Percentiles rank a stretch among this genome's conserved stretches.
phyloP scores from a whole-genome alignment of 306 rosid species.

The Vigna angularis region DNA sequence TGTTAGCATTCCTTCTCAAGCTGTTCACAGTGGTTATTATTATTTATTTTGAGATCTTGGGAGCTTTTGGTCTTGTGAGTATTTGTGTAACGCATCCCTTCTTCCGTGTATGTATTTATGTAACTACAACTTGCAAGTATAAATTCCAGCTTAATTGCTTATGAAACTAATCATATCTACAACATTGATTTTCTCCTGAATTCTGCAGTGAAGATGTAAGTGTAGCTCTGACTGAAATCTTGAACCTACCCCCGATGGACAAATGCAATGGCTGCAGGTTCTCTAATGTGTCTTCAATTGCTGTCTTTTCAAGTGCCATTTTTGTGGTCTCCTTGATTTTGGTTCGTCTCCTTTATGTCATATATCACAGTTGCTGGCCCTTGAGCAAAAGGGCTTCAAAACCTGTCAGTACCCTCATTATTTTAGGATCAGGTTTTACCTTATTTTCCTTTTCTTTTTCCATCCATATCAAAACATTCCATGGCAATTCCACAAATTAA shows the following conservation, averaged over 20 bases:
- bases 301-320: conserved; percentile 39
- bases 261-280: conserved; percentile 47
- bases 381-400: conserved; percentile 42
- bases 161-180: conserved; percentile 31
- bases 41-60: no score
- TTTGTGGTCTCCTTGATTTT: conserved; percentile 43
- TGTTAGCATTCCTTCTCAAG: no score
- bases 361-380: conserved; percentile 45
- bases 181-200: conserved; percentile 21
- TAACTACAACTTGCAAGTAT: not conserved
- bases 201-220: conserved; percentile 21
- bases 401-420: conserved; percentile 55
- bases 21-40: no score
- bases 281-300: conserved; percentile 41
- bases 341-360: conserved; percentile 52
- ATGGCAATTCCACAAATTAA: conserved; percentile 2
- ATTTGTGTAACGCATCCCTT: not conserved
- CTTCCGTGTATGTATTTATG: not conserved
- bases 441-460: conserved; percentile 30
- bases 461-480: conserved; percentile 27
- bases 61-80: no score
- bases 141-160: not conserved
- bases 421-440: conserved; percentile 67
- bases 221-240: conserved; percentile 36
- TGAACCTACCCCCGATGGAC: conserved; percentile 48